Evolutionary conservation across 2,329 filamentous ascomycete species (phyloP).

Genomic region (Torrubiella hemipterigena): DNA sequence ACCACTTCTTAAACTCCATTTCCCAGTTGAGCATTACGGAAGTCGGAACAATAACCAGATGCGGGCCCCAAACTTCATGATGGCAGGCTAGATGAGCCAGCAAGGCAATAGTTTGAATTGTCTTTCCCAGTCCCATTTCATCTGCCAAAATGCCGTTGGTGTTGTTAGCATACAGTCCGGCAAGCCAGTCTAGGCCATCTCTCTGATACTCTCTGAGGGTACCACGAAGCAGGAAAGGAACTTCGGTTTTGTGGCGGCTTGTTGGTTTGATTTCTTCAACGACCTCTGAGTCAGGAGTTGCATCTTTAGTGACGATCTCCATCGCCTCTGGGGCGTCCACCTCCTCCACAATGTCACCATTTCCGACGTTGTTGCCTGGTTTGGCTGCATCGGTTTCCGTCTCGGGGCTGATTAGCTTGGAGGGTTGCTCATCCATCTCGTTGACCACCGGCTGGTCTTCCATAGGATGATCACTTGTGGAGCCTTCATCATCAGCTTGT

Average conservation of each 20-base stretch:
- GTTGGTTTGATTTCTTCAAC: slow-evolving; percentile 15
- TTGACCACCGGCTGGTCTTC: no score
- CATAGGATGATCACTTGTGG: no score
- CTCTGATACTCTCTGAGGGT: slow-evolving; percentile 93
- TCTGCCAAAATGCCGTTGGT: slow-evolving; percentile 96
- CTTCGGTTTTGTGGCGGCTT: slow-evolving; percentile 51
- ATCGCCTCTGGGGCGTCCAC: no score
- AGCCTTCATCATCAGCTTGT: no score
- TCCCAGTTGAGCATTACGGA: slow-evolving; percentile 99
- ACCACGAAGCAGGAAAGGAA: slow-evolving; percentile 75
- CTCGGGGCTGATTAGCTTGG: no score
- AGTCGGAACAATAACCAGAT: slow-evolving; percentile 90
- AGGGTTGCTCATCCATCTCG: no score
- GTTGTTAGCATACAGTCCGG: slow-evolving; percentile 78
- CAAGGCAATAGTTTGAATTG: slow-evolving; percentile 92
- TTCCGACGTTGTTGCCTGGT: no score
- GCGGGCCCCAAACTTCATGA: slow-evolving; percentile 88
- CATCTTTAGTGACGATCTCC: slow-evolving; percentile 27
- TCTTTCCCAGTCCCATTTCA: slow-evolving; percentile 97
- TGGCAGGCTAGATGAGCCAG: slow-evolving; percentile 85
- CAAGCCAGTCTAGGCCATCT: slow-evolving; percentile 93
- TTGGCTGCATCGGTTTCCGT: no score
- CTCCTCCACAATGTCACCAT: no score
- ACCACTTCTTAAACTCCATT: slow-evolving; percentile 99
- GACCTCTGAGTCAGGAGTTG: slow-evolving; percentile 22